phyloP scores from a whole-genome alignment of 2,329 filamentous ascomycete genomes.

The Plectosphaerella sp. region DNA sequence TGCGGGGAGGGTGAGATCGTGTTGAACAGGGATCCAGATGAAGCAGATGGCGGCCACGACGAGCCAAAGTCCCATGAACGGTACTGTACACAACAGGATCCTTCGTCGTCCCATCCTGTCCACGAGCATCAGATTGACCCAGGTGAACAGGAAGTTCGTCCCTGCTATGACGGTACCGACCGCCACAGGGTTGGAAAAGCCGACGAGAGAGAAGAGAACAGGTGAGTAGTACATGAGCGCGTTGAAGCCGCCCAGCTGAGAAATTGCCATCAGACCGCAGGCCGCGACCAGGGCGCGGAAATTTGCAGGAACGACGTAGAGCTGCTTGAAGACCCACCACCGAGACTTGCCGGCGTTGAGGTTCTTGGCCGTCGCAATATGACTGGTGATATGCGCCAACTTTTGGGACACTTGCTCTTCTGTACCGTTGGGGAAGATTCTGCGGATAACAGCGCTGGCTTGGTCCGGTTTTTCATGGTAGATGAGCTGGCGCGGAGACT shows the following conservation, averaged over 20 bases:
- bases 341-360: constrained; percentile 32
- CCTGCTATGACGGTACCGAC: constrained; percentile 39
- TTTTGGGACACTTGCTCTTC: constrained; percentile 38
- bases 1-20: constrained; percentile 31
- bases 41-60: constrained; percentile 38
- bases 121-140: constrained; percentile 40
- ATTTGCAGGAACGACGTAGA: constrained; percentile 37
- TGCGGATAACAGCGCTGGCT: constrained; percentile 29
- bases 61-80: constrained; percentile 38
- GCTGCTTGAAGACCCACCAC: constrained; percentile 38
- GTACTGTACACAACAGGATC: constrained; percentile 36
- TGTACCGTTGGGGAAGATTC: constrained; percentile 36
- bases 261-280: constrained; percentile 48
- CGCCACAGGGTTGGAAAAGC: constrained; percentile 42
- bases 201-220: constrained; percentile 42
- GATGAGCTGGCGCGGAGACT: constrained; percentile 42
- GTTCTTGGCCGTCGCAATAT: constrained; percentile 32
- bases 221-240: constrained; percentile 47
- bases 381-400: constrained; percentile 31
- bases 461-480: constrained; percentile 34
- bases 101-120: constrained; percentile 39
- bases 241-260: constrained; percentile 48
- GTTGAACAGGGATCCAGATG: constrained; percentile 39
- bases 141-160: constrained; percentile 45
- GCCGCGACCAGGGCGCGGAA: constrained; percentile 38